Conservation (phyloP, 805 yeast species). For the Pichia pseudocactophila region DNA sequence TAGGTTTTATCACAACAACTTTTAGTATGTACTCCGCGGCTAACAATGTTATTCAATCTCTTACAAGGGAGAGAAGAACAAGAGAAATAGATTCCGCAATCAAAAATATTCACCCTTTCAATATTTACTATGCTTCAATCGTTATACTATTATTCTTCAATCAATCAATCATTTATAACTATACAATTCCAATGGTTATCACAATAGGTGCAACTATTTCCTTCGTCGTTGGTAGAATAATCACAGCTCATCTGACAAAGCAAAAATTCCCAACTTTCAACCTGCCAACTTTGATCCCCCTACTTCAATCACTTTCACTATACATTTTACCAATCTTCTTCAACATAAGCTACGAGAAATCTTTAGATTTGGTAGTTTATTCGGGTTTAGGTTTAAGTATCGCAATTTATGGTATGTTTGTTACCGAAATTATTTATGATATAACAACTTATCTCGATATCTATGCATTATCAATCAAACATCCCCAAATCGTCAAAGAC, state of each 20-base stretch:
- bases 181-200: conserved; percentile 48
- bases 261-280: conserved; percentile 70
- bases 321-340: conserved; percentile 29
- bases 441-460: conserved; percentile 78
- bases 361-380: conserved; percentile 50
- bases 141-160: conserved; percentile 38
- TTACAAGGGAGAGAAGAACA: conserved; percentile 28
- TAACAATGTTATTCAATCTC: conserved; percentile 45
- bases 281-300: conserved; percentile 61
- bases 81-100: conserved; percentile 26
- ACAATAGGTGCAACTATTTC: conserved; percentile 74
- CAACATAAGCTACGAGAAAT: conserved; percentile 31
- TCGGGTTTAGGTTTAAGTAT: conserved; percentile 57
- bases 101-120: conserved; percentile 51
- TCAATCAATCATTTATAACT: conserved; percentile 40
- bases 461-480: conserved; percentile 76
- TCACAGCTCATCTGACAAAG: conserved; percentile 73
- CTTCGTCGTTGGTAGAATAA: conserved; percentile 83
- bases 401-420: conserved; percentile 62
- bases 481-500: conserved; percentile 41
- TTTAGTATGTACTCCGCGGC: conserved; percentile 65
- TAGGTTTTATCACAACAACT: conserved; percentile 46
- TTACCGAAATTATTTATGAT: conserved; percentile 69
- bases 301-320: conserved; percentile 35
- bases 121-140: conserved; percentile 41